Base-by-base conservation (phyloP, 2,329 filamentous ascomycete genomes). In the Seiridium unicorne region DNA sequence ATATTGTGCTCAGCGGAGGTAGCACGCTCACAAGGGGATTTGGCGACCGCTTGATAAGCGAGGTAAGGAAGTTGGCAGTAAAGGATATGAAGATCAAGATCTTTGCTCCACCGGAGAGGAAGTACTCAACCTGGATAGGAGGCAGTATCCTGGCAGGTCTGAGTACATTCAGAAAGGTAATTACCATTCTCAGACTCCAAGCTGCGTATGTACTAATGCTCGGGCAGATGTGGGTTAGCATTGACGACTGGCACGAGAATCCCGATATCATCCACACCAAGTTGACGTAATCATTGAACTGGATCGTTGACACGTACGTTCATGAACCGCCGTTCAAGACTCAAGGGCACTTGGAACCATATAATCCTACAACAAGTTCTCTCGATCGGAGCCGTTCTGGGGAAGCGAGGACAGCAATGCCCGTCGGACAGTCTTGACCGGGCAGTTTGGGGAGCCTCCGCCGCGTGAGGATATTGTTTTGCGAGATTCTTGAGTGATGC, bases 21-120 rank as follows among this genome's bases (percentile, higher is more conserved):
- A 96, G 93, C 71, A 99, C 95, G 34, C 82, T 99, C 72, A 98
- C 93, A 68, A 97, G 95, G 79, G 95, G 95, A 49, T 99, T 99
- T 73, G 94, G 94, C 60, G 95, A 98, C 77, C 86, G 95, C 56
- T 80, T 99, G 68, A 82, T 99, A 72, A 88, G 91, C 67, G 95
- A 99, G 79, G 90, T 98, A 66, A 95, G 97, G 79, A 85, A 89
- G 73, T 81, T 98, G 69, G 95, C 95, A 9, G 93, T 98, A 68
- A 97, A 97, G 82, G 95, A 99, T 75, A 99, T 97, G 94, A 88
- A 93, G 71, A 98, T 99, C 81, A 97, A 97, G 83, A 99, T 99
- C 73, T 97, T 96, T 79, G 95, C 95, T 58, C 95, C 95, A 59
- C 94, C 95, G 5, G 95, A 99, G 82, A 86, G 95, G 66, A 97